Evolutionary conservation across 2,329 filamentous ascomycete genomes (phyloP).

Genomic region (Penicillium sp.): DNA sequence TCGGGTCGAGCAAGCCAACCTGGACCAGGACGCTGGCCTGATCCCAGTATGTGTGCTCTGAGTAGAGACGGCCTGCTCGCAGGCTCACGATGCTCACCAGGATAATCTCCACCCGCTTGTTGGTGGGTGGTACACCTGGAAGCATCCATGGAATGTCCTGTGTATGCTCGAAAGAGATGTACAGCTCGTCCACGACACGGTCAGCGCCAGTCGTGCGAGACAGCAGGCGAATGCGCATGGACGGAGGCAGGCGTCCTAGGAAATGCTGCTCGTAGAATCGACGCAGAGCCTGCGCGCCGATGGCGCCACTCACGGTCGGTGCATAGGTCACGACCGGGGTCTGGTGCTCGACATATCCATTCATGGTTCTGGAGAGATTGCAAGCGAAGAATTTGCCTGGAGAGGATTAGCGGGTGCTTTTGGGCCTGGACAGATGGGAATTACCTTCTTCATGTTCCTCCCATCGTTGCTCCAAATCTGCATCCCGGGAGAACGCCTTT

Average conservation of each 20-base stretch:
- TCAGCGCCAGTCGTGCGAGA: conserved; percentile 58
- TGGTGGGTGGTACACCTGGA: conserved; percentile 56
- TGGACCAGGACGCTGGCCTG: conserved; percentile 61
- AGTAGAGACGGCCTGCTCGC: conserved; percentile 53
- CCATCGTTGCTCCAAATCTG: conserved; percentile 36
- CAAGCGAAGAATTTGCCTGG: conserved; percentile 36
- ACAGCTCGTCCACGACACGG: conserved; percentile 61
- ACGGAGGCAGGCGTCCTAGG: conserved; percentile 51
- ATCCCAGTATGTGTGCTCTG: conserved; percentile 62
- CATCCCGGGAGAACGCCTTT: conserved; percentile 54
- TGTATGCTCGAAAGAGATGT: conserved; percentile 57
- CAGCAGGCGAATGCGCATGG: conserved; percentile 53
- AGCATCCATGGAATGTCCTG: conserved; percentile 58
- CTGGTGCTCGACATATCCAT: conserved; percentile 30
- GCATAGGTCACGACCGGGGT: conserved; percentile 31
- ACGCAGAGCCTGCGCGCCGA: conserved; percentile 41
- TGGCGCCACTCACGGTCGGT: conserved; percentile 43
- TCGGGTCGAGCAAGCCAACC: conserved; percentile 57
- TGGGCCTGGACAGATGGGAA: not conserved
- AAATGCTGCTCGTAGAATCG: conserved; percentile 59
- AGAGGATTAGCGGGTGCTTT: conserved; percentile 1
- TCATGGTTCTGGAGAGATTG: conserved; percentile 32
- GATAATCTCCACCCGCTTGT: conserved; percentile 56
- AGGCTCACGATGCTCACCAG: conserved; percentile 58
- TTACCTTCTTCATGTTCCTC: conserved; percentile 39